These are phyloP conservation scores for Colletotrichum viniferum DNA, from an alignment of 2,329 filamentous ascomycete species.

Conservation along the genomic window DNA sequence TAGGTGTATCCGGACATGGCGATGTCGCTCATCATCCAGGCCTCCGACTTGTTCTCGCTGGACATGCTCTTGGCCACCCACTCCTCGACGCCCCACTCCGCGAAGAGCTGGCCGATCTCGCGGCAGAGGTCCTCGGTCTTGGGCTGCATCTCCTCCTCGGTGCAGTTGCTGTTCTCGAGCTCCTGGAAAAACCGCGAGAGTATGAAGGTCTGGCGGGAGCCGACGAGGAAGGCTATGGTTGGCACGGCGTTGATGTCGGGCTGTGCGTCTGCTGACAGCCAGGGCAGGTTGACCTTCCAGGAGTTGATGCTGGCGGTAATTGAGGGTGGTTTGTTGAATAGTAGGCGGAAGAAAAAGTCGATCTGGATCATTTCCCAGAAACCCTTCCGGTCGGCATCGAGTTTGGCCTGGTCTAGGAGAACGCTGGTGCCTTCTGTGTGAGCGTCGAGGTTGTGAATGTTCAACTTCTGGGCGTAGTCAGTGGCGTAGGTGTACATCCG, in stretches of 20 bases:
- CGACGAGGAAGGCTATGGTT: slow-evolving; percentile 29
- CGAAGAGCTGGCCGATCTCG: slow-evolving; percentile 29
- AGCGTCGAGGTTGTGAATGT: slow-evolving; percentile 34
- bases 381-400: slow-evolving; percentile 29
- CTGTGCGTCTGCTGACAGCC: slow-evolving; percentile 28
- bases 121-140: slow-evolving; percentile 31
- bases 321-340: slow-evolving; percentile 32
- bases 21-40: slow-evolving; percentile 32
- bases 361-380: slow-evolving; percentile 38
- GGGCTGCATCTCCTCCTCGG: slow-evolving; percentile 24
- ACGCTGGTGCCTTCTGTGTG: neutral
- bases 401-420: neutral
- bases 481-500: slow-evolving; percentile 32
- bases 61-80: slow-evolving; percentile 25
- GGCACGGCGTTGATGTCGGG: slow-evolving; percentile 24
- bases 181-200: slow-evolving; percentile 31
- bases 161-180: neutral
- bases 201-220: slow-evolving; percentile 31
- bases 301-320: slow-evolving; percentile 26
- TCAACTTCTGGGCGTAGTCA: slow-evolving; percentile 33
- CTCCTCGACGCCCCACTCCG: slow-evolving; percentile 31
- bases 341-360: slow-evolving; percentile 33
- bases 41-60: slow-evolving; percentile 22
- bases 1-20: slow-evolving; percentile 32
- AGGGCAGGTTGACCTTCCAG: slow-evolving; percentile 36